Percentiles rank a stretch among this genome's conserved stretches.
phyloP scores from a whole-genome alignment of 2,329 filamentous ascomycete genomes.

The Diplodia seriata region DNA sequence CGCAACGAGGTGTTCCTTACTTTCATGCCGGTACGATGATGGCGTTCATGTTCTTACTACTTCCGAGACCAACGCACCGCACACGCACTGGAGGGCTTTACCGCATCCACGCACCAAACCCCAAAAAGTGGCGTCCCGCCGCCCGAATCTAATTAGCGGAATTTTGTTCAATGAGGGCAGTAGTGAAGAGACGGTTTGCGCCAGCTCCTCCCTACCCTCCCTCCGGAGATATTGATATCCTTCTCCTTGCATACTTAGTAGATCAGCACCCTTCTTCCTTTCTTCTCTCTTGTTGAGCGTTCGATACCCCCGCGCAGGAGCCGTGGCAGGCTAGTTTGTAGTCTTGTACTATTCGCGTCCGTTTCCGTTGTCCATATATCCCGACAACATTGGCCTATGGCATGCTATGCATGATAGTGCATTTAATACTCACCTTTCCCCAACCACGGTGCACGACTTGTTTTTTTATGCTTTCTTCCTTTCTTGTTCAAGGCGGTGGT shows the following conservation, averaged over 20 bases:
- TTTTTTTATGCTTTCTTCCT: background rate
- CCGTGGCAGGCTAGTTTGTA: conserved; percentile 12
- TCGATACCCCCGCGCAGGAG: conserved; percentile 26
- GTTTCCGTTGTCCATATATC: background rate
- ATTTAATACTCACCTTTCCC: conserved; percentile 19
- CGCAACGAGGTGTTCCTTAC: background rate
- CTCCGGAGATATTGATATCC: conserved; percentile 10
- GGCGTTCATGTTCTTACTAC: conserved; percentile 30
- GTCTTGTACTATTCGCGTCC: background rate
- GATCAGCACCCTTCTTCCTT: conserved; percentile 9
- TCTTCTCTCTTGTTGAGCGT: conserved; percentile 25
- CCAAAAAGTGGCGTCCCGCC: conserved; percentile 2
- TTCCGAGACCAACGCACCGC: background rate
- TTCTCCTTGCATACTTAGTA: conserved; percentile 1
- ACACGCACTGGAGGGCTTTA: background rate
- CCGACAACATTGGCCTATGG: conserved; percentile 2
- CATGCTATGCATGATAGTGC: conserved; percentile 11
- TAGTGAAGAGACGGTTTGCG: background rate
- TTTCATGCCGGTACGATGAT: conserved; percentile 30
- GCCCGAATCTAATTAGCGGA: background rate
- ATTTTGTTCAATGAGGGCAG: background rate
- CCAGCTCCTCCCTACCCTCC: background rate
- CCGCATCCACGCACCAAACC: conserved; percentile 3
- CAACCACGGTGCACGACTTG: conserved; percentile 11
- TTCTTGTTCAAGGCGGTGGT: background rate